Evolutionary conservation across 331 rosid genomes (phyloP).

Genomic region (Phaseolus coccineus): DNA sequence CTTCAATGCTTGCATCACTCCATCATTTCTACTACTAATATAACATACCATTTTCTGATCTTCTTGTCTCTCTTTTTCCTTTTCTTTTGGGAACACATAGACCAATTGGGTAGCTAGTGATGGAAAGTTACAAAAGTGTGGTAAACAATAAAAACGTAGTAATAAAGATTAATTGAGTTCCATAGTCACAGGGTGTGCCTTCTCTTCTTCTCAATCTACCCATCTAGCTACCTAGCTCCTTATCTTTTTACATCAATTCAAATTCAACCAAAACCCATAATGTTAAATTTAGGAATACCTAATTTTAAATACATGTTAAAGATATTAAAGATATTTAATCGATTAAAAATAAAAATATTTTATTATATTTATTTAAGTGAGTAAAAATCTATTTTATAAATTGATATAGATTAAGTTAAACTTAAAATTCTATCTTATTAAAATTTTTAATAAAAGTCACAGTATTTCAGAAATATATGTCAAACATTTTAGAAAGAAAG

Average conservation of each 20-base stretch:
- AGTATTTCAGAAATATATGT: no score
- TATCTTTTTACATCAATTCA: background rate
- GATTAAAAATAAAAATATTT: no score
- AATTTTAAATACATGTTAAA: no score
- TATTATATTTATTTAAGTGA: no score
- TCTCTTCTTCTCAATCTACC: constrained; percentile 21
- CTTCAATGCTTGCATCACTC: constrained; percentile 34
- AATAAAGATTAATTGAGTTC: constrained; percentile 11
- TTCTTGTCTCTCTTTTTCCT: constrained; percentile 24
- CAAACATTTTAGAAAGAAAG: no score
- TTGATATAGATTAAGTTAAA: no score
- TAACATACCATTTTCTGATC: constrained; percentile 36
- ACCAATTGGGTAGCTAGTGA: constrained; percentile 21
- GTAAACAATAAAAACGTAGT: constrained; percentile 17
- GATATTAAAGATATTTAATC: no score
- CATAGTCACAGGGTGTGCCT: constrained; percentile 18
- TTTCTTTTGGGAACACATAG: constrained; percentile 39
- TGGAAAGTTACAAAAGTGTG: constrained; percentile 34
- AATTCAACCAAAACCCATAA: constrained; percentile 14
- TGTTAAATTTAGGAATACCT: no score
- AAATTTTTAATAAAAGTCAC: no score
- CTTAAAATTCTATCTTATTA: no score
- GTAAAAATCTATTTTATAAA: no score
- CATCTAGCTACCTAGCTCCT: constrained; percentile 7
- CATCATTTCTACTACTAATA: constrained; percentile 23